Evolutionary conservation across 2,329 filamentous ascomycete genomes (phyloP).

Genomic region (Nothopassalora personata): DNA sequence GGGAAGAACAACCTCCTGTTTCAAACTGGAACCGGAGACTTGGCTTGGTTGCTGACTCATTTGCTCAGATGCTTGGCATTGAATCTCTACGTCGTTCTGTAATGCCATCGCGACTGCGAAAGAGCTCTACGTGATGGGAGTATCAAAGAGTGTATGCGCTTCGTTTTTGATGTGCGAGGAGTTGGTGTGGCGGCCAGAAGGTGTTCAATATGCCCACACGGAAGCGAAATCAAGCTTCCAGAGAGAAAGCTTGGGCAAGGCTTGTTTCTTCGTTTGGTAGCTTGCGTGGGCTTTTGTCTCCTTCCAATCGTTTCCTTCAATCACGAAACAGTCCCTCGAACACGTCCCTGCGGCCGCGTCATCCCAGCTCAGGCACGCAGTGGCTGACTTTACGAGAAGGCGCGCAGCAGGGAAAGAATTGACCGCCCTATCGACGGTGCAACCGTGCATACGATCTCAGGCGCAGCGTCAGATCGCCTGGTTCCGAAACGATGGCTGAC

Average conservation of each 20-base stretch:
- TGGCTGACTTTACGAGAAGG: background rate
- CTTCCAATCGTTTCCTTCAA: background rate
- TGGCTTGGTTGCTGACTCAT: slow-evolving; percentile 9
- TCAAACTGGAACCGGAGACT: background rate
- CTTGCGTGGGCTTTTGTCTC: background rate
- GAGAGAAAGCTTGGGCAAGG: slow-evolving; percentile 8
- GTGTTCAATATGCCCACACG: no score
- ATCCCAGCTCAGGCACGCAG: background rate
- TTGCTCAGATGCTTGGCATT: slow-evolving; percentile 19
- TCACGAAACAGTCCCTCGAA: background rate
- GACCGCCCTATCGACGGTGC: background rate
- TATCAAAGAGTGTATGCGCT: no score
- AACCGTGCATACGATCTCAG: background rate
- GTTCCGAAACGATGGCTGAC: background rate
- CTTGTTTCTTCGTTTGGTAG: slow-evolving; percentile 5
- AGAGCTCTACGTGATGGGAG: background rate
- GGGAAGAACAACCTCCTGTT: background rate
- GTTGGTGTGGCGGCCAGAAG: no score
- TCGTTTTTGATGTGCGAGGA: no score
- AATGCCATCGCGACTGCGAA: slow-evolving; percentile 9
- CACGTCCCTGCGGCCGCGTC: background rate
- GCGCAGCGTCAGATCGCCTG: background rate
- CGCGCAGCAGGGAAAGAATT: background rate
- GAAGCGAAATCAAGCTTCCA: no score
- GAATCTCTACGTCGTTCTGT: slow-evolving; percentile 22